Conservation (phyloP, 768 basidiomycete species). For the Leccinum imitatum region DNA sequence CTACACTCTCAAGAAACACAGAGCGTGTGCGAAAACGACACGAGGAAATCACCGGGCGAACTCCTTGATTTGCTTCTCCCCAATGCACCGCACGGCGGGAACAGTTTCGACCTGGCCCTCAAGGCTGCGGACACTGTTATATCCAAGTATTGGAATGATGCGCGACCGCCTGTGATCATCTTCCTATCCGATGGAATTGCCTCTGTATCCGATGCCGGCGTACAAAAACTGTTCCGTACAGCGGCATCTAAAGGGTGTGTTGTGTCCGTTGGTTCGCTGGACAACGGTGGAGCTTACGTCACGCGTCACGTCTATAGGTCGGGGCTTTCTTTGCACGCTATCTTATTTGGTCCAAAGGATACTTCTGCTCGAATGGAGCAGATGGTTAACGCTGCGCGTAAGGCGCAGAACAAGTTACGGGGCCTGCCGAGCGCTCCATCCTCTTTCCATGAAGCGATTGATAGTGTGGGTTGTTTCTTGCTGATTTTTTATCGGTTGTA, state of each 20-base stretch:
- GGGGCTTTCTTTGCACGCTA: constrained; percentile 58
- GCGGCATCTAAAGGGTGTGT: constrained; percentile 44
- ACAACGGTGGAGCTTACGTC: background rate
- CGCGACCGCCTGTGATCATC: constrained; percentile 49
- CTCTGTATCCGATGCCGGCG: constrained; percentile 29
- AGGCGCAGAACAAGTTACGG: constrained; percentile 41
- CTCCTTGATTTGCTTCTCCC: constrained; percentile 42
- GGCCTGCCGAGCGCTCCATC: constrained; percentile 30
- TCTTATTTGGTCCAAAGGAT: constrained; percentile 45
- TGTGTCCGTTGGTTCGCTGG: background rate
- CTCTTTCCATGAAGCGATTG: constrained; percentile 48
- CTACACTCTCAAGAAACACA: constrained; percentile 37
- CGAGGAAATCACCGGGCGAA: constrained; percentile 39
- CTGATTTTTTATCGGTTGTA: background rate
- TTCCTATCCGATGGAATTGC: constrained; percentile 60
- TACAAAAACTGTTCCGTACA: constrained; percentile 38
- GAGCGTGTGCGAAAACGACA: constrained; percentile 42
- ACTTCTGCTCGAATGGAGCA: constrained; percentile 31
- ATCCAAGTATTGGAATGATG: constrained; percentile 43
- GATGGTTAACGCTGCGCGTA: constrained; percentile 50
- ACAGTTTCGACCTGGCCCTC: constrained; percentile 44
- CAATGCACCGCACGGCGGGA: constrained; percentile 38
- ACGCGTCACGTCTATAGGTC: constrained; percentile 39
- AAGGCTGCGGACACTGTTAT: constrained; percentile 36
- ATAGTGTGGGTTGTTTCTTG: constrained; percentile 40